Evolutionary conservation across 148 eudicot species (phyloP).

Genomic region (Vaccinium vitisidaea): DNA sequence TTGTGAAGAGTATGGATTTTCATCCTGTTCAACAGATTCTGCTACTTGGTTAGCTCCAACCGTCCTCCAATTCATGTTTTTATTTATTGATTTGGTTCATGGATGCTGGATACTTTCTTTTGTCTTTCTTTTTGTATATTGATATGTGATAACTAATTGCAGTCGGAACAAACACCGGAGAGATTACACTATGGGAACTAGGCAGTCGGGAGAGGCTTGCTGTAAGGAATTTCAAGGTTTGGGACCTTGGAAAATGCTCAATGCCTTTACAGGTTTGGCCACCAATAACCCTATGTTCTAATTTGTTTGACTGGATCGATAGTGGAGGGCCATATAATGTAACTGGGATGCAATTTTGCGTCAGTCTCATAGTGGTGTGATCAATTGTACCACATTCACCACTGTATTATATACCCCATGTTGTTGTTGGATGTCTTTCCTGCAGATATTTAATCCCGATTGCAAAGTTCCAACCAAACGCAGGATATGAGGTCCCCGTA

Average conservation of each 20-base stretch:
- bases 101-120: not conserved
- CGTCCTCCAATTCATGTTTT: not conserved
- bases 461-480: no score
- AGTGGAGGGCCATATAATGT: no score
- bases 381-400: not conserved
- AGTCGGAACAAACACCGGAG: conserved; percentile 90
- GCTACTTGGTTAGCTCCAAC: conserved; percentile 68
- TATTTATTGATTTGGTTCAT: not conserved
- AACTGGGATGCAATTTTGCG: no score
- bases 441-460: no score
- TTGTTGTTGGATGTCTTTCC: no score
- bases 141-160: conserved; percentile 21
- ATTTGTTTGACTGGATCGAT: no score
- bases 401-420: no score
- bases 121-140: conserved; percentile 10
- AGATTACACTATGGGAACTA: conserved; percentile 83
- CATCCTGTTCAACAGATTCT: conserved; percentile 77
- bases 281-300: not conserved
- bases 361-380: not conserved
- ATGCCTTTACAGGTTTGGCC: conserved; percentile 62
- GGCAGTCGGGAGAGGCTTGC: conserved; percentile 70
- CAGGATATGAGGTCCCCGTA: not conserved
- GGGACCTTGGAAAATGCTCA: conserved; percentile 66
- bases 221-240: conserved; percentile 70
- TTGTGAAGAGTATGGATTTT: conserved; percentile 89